Percentiles rank a stretch among this genome's conserved stretches.
These are phyloP conservation scores for Pleurotus cornucopiae DNA, from an alignment of 768 basidiomycete species.

Conservation along the genomic window DNA sequence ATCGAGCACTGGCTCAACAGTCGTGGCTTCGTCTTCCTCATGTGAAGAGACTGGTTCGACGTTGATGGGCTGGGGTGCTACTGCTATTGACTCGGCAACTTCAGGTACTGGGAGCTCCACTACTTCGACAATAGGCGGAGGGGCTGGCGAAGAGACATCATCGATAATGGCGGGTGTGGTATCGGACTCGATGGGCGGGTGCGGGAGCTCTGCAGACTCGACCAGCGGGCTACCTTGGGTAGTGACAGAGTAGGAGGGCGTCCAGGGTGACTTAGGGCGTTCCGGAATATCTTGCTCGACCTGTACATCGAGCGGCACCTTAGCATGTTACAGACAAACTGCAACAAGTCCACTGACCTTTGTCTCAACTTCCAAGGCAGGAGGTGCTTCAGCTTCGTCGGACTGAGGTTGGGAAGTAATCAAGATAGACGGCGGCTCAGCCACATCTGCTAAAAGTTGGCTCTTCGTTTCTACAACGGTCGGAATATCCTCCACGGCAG, in stretches of 20 bases:
- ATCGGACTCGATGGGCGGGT: no score
- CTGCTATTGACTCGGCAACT: no score
- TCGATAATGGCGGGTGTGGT: no score
- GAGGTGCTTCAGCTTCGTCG: neutral
- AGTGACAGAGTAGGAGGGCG: conserved; percentile 19
- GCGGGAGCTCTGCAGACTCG: conserved; percentile 12
- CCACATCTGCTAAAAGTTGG: no score
- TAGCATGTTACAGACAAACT: neutral
- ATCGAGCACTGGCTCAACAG: neutral
- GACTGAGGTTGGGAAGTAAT: no score
- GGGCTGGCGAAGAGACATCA: no score
- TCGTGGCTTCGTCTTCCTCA: neutral
- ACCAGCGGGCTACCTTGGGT: conserved; percentile 14
- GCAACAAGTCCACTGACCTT: neutral
- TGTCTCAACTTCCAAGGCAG: neutral
- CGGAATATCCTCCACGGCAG: neutral
- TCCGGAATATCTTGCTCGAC: neutral
- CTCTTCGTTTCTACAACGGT: neutral
- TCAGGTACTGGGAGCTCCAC: no score
- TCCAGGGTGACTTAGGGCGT: conserved; percentile 12
- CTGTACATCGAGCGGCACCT: neutral
- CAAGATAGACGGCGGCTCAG: no score
- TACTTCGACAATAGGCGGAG: no score
- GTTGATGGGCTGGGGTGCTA: no score
- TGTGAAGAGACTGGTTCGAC: neutral